These are phyloP conservation scores for Aspergillus felis DNA, from an alignment of 2,329 filamentous ascomycete genomes.

Conservation along the genomic window DNA sequence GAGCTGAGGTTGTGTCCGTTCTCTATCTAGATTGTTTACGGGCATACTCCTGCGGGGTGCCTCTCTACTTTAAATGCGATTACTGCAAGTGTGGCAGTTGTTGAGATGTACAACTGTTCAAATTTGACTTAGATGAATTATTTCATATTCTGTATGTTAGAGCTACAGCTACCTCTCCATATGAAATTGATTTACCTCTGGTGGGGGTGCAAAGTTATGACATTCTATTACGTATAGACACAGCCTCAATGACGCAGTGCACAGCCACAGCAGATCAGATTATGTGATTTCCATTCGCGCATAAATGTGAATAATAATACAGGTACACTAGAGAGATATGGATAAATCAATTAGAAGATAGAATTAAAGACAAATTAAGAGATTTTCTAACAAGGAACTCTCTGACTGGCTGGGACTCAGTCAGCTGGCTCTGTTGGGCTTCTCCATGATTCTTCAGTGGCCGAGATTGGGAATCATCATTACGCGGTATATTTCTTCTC, in stretches of 20 bases:
- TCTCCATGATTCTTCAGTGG: neutral
- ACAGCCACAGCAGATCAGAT: conserved; percentile 1
- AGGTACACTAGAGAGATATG: neutral
- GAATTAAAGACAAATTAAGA: neutral
- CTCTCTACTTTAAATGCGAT: too few relatives aligned
- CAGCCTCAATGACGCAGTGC: conserved; percentile 7
- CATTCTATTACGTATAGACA: neutral
- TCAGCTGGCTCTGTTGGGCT: neutral
- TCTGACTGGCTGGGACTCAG: neutral
- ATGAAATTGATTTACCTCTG: too few relatives aligned
- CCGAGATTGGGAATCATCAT: neutral
- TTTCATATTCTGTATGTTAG: too few relatives aligned
- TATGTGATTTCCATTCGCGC: neutral
- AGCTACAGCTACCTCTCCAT: too few relatives aligned
- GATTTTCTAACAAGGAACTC: too few relatives aligned
- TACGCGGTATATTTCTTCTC: neutral
- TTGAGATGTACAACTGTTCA: neutral
- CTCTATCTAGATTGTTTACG: neutral
- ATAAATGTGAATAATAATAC: neutral
- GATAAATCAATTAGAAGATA: neutral
- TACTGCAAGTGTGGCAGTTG: too few relatives aligned
- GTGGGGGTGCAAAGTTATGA: neutral
- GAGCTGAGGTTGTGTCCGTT: too few relatives aligned
- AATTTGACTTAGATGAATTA: too few relatives aligned
- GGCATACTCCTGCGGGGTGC: neutral